Conservation (phyloP, 2,329 filamentous ascomycete species). For the Aspergillus brasiliensis region DNA sequence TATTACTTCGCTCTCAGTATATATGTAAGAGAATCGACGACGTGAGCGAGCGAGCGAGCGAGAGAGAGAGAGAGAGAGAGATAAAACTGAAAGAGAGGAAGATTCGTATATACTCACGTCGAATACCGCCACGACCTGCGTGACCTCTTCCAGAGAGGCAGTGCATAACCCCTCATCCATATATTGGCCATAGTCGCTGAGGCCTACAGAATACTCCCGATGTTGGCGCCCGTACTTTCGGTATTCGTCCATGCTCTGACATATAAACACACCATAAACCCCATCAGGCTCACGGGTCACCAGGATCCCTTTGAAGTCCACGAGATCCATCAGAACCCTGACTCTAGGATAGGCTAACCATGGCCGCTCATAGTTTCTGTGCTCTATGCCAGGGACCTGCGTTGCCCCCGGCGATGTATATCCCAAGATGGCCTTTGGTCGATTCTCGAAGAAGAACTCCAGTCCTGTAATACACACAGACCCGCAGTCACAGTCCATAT, state of each 20-base stretch:
- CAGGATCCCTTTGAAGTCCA: too few species aligned
- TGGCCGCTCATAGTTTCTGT: neutral
- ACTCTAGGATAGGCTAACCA: neutral
- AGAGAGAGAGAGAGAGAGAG: neutral
- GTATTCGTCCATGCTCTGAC: too few species aligned
- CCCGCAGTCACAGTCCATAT: neutral
- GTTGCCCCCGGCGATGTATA: constrained; percentile 5
- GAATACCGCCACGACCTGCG: neutral
- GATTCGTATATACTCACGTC: neutral
- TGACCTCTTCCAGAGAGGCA: neutral
- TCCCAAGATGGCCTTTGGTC: neutral
- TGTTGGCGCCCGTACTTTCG: neutral
- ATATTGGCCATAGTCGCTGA: too few species aligned
- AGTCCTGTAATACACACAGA: constrained; percentile 5
- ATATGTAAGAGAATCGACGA: too few species aligned
- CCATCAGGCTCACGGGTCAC: too few species aligned
- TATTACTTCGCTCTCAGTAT: too few species aligned
- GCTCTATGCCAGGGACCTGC: neutral
- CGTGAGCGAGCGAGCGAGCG: neutral
- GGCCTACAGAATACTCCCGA: neutral
- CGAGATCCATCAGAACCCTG: neutral
- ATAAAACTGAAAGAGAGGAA: neutral
- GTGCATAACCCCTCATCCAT: neutral
- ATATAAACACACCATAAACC: too few species aligned
- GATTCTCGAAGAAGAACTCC: constrained; percentile 9